Evolutionary conservation across 1,284 basidiomycete genomes (phyloP).

Genomic region (Megacollybia platyphylla): DNA sequence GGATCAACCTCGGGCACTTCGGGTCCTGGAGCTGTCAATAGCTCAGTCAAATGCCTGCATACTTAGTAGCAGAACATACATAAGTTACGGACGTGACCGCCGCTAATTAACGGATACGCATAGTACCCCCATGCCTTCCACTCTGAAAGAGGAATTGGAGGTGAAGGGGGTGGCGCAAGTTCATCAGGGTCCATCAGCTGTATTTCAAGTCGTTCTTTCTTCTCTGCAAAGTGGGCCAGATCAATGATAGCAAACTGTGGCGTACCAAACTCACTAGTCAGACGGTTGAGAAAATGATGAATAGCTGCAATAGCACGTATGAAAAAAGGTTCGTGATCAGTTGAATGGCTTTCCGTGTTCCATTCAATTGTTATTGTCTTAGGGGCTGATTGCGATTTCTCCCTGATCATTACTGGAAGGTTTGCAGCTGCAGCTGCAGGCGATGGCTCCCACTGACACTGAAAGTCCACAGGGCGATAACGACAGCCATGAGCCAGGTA

Average conservation of each 20-base stretch:
- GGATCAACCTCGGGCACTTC: slow-evolving; percentile 14
- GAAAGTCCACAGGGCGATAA: too few species aligned
- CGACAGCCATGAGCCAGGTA: too few species aligned
- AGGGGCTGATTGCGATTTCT: too few species aligned
- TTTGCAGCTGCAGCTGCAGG: too few species aligned
- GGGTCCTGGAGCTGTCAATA: slow-evolving; percentile 8
- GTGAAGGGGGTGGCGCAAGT: not conserved
- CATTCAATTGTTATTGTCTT: too few species aligned
- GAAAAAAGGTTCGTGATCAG: too few species aligned
- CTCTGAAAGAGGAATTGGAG: slow-evolving; percentile 17
- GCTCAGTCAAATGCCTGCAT: not conserved
- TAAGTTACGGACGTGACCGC: slow-evolving; percentile 20
- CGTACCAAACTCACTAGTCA: too few species aligned
- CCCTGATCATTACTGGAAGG: too few species aligned
- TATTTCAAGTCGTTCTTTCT: not conserved
- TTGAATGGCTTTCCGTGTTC: too few species aligned
- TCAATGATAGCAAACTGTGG: too few species aligned
- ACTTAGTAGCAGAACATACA: slow-evolving; percentile 15
- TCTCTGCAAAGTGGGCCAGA: not conserved
- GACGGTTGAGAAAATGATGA: not conserved
- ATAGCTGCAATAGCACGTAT: too few species aligned
- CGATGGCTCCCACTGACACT: too few species aligned
- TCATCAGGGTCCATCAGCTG: not conserved
- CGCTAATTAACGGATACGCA: slow-evolving; percentile 22
- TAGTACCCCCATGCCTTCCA: slow-evolving; percentile 35